Evolutionary conservation across 441 rosid genomes (phyloP), one percentile per base, ranked within the genome.

Genomic region (Rhodomyrtus psidioides): DNA sequence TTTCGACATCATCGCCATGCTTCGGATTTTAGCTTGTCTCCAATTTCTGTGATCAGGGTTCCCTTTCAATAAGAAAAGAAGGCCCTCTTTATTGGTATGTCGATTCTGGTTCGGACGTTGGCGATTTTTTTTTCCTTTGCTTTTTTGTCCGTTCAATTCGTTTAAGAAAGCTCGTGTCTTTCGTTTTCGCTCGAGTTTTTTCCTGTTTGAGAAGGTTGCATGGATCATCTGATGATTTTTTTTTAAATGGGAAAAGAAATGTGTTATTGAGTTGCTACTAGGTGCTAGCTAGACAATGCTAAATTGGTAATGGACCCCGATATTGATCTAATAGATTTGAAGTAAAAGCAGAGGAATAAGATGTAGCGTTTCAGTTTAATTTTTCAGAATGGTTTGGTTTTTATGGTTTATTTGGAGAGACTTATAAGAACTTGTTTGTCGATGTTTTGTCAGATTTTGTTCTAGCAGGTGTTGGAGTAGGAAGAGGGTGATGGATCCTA

Each of bases 401-500:
- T 21, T 51, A 15, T 51, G 83, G 55, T 81, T n/a, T 15, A 28
- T 42, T 10, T 16, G 83, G 42, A 65, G 79, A 70, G 79, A 70
- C 79, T 34, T 70, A 19, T 70, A 24, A 70, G 79, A 39, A 70
- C 79, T 39, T 39, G 49, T 70, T 70, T 39, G 79, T 23, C 16
- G 15, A 70, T 6, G 79, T 70, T 34, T 34, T 46, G 49, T 49
- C 81, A 21, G 79, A 62, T 56, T 75, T 81, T 86, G 85, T 88
- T 65, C 55, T 28, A 28, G 57, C 89, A 90, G 92, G 83, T 87
- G 84, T 84, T 85, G 85, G 88, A 86, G 89, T 86, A 84, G 92
- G 86, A 56, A 54, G 81, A 86, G 79, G 88, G 83, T 53, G 56
- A 94, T 94, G 96, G 91, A 89, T 91, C 86, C 88, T 87, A 42